phyloP scores from a whole-genome alignment of 225 moss, liverwort and hornwort genomes.

The Ulota crispa region DNA sequence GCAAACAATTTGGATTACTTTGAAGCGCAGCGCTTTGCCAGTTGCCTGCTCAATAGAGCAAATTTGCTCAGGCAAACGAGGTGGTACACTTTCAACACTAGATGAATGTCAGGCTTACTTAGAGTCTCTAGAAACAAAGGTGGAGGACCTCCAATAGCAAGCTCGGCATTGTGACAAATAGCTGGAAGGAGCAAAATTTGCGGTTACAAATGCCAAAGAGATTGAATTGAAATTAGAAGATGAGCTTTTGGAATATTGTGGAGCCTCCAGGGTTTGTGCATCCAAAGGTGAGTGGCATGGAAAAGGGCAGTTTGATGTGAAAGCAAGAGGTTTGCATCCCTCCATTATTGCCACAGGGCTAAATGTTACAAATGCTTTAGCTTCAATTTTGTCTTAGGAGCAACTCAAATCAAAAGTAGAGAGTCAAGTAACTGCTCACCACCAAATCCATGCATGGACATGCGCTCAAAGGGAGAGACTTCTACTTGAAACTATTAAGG shows the following conservation, averaged over 20 bases:
- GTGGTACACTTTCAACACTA: not conserved
- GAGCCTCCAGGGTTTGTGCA: not conserved
- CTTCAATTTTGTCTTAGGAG: not conserved
- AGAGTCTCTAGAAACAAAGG: not conserved
- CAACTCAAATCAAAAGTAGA: not conserved
- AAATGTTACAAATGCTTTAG: not conserved
- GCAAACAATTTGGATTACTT: not conserved
- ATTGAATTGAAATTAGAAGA: not conserved
- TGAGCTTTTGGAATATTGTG: not conserved
- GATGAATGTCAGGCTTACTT: not conserved
- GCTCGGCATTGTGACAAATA: not conserved
- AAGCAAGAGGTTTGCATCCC: not conserved
- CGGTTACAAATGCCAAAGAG: too few relatives aligned
- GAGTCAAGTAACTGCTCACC: not conserved
- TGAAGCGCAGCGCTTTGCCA: not conserved
- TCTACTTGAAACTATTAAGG: not conserved
- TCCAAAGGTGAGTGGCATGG: not conserved
- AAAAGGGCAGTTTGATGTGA: not conserved
- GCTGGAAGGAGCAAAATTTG: too few relatives aligned
- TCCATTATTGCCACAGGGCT: not conserved
- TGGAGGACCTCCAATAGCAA: not conserved
- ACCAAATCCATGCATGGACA: not conserved
- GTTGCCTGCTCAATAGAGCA: not conserved
- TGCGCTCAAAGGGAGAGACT: not conserved
- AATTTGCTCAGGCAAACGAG: not conserved